Evolutionary conservation across 768 basidiomycete genomes (phyloP), one percentile per base, ranked within the genome.

Genomic region (Phaeolepiota aurea): DNA sequence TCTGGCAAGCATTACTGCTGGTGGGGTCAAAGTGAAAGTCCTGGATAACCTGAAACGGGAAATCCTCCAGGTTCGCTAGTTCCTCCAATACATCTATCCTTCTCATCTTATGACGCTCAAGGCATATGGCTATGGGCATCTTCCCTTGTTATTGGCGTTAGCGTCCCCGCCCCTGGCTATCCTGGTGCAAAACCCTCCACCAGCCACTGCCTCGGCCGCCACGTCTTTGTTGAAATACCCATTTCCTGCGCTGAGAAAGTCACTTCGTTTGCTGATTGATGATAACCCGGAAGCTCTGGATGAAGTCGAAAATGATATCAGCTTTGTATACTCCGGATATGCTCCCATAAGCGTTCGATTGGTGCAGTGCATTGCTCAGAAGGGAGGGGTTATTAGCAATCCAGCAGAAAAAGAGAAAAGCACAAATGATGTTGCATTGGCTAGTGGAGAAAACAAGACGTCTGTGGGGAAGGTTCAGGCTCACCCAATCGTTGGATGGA

Each of bases 291-390:
- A 88, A 50, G 77, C 77, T 5, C 60, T 82, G 20, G 86, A 85
- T 45, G 85, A 87, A 53, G 72, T 85, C 22, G 91, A 96, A 54
- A 89, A 89, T 54, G 96, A 99, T 59, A 88, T 97, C 58, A 83
- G 87, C 45, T 98, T 87, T 57, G 87, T 90, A 23, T 99, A 96
- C 64, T 96, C 92, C 1, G 96, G 94, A 14, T 98, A 91, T 58
- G 94, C 96, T 1, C 96, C 96, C 11, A 78, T 98, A 48, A 88
- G 84, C 56, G 62, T 97, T 18, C 78, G 96, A 22, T 73, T 98
- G 5, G 83, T 98, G 2, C 96, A 98, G 63, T 92, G 92, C 56
- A 69, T 89, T 33, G 87, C 87, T 11, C 90, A 93, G 64, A 96
- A 90, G 62, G 86, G 84, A 23, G 84, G 85, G 3, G 84, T 97